Percentiles rank a stretch among this genome's conserved stretches.
Evolutionary conservation across 352 stramenopile species (phyloP).

Genomic region (Aphanomyces cochlioides): DNA sequence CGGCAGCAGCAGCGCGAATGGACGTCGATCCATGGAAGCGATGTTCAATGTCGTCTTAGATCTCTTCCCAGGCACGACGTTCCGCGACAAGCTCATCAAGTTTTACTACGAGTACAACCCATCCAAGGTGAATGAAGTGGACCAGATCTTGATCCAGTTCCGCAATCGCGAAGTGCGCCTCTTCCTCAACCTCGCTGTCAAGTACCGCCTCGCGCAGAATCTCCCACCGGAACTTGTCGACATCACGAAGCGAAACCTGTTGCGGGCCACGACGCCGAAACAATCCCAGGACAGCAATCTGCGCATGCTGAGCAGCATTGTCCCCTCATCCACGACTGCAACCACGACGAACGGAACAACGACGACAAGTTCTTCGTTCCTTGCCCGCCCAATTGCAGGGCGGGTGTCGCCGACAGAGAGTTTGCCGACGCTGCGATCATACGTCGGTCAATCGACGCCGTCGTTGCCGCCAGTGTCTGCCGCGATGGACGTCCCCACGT

Average conservation of each 20-base stretch:
- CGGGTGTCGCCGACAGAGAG: too few species aligned
- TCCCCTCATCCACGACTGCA: background rate
- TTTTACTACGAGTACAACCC: constrained; percentile 21
- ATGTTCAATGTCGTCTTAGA: constrained; percentile 3
- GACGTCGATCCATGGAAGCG: background rate
- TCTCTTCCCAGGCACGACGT: constrained; percentile 1
- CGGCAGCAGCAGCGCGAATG: background rate
- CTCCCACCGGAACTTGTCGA: constrained; percentile 8
- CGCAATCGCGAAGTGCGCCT: constrained; percentile 7
- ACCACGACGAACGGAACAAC: too few species aligned
- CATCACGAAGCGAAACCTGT: background rate
- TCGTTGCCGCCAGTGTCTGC: too few species aligned
- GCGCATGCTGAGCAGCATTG: constrained; percentile 8
- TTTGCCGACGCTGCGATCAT: too few species aligned
- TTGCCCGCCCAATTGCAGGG: too few species aligned
- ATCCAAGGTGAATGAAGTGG: constrained; percentile 12
- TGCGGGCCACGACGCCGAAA: background rate
- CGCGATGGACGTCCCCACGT: too few species aligned
- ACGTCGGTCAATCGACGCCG: too few species aligned
- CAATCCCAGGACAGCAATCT: background rate
- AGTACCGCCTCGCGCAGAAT: background rate
- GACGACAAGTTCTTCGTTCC: too few species aligned
- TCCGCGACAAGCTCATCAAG: constrained; percentile 10
- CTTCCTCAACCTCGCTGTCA: constrained; percentile 13
- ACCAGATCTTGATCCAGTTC: constrained; percentile 5